Percentiles rank a stretch among this genome's conserved stretches.
These are phyloP conservation scores for Corymbia citriodora DNA, from an alignment of 441 rosid genomes.

Conservation along the genomic window DNA sequence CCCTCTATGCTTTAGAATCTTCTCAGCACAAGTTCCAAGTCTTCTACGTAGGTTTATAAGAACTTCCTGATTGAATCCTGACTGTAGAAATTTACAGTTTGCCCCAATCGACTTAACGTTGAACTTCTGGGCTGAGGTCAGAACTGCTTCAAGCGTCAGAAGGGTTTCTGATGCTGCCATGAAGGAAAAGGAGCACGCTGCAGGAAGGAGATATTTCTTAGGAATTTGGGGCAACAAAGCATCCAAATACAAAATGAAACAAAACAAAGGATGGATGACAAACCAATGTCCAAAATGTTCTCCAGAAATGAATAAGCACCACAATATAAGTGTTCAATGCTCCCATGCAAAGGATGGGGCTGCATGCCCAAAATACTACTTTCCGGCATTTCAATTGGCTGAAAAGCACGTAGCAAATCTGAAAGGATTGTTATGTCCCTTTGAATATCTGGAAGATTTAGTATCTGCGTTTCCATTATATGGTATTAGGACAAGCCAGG, in stretches of 20 bases:
- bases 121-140: conserved; percentile 34
- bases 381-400: conserved; percentile 33
- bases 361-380: conserved; percentile 27
- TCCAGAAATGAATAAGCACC: conserved; percentile 66
- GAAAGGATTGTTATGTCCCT: conserved; percentile 38
- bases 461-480: conserved; percentile 33
- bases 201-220: conserved; percentile 20
- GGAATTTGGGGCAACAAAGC: not conserved
- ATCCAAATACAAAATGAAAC: not conserved
- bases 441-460: conserved; percentile 49
- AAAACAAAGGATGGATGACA: not conserved
- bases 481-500: not conserved
- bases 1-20: conserved; percentile 62
- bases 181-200: conserved; percentile 82
- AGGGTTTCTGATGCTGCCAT: conserved; percentile 63
- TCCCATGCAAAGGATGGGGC: conserved; percentile 49
- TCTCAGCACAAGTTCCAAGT: conserved; percentile 66
- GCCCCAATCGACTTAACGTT: conserved; percentile 29
- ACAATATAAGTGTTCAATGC: conserved; percentile 51
- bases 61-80: conserved; percentile 22
- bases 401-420: conserved; percentile 65
- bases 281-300: conserved; percentile 56
- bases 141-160: conserved; percentile 51
- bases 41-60: conserved; percentile 33
- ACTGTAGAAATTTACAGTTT: conserved; percentile 16